phyloP scores from a whole-genome alignment of 169 alveolate genomes.

The Eimeria acervulina region DNA sequence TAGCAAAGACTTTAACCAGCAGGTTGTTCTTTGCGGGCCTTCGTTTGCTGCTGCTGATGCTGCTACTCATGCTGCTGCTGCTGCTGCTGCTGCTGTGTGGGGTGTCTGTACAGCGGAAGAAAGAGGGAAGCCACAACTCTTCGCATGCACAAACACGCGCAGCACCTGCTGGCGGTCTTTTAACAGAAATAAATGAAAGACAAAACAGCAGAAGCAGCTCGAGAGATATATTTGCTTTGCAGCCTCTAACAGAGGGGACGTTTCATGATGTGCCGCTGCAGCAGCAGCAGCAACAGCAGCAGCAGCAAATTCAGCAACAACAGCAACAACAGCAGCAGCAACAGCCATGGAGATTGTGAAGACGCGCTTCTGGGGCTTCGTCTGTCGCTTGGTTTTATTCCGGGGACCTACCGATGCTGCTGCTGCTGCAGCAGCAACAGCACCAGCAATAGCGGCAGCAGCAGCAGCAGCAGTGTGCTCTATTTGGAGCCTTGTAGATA shows the following conservation, averaged over 20 bases:
- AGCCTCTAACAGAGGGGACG: constrained; percentile 1
- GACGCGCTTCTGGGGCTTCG: not conserved
- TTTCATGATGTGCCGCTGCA: constrained; percentile 22
- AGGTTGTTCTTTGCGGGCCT: too few species aligned
- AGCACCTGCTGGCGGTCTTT: not conserved
- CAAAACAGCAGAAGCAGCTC: not conserved
- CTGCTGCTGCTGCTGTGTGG: too few species aligned
- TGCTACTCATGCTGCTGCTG: too few species aligned
- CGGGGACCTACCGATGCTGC: not conserved
- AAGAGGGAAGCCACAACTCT: constrained; percentile 50
- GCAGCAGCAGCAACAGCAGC: constrained; percentile 49
- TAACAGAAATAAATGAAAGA: not conserved
- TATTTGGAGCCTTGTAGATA: too few species aligned
- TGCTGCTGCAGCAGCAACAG: too few species aligned
- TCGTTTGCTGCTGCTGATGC: too few species aligned
- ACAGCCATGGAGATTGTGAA: constrained; percentile 10
- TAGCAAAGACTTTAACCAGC: too few species aligned
- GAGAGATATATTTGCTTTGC: not conserved
- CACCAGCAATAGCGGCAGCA: too few species aligned
- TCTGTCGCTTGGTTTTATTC: not conserved
- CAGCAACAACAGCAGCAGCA: not conserved
- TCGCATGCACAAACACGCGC: constrained; percentile 28
- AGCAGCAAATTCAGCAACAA: constrained; percentile 20
- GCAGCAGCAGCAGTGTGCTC: too few species aligned
- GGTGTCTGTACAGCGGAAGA: constrained; percentile 9